Conservation (phyloP, 352 stramenopile species). For the Thraustochytrium sp. region DNA sequence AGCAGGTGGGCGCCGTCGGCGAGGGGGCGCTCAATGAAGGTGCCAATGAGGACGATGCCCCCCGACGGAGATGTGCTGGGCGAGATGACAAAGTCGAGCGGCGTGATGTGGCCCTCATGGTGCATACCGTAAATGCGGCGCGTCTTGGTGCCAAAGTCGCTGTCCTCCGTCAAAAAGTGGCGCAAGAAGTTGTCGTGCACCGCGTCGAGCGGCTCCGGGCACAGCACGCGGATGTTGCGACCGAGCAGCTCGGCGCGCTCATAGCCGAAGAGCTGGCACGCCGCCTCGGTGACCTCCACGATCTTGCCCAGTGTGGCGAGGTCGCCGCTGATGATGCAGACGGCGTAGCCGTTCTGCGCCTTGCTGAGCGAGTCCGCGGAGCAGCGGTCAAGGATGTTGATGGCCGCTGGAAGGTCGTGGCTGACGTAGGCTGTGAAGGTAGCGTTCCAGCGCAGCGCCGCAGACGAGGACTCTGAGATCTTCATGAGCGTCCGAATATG, state of each 20-base stretch:
- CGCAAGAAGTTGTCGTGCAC: slow-evolving; percentile 8
- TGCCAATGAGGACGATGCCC: slow-evolving; percentile 28
- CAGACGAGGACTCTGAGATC: not conserved
- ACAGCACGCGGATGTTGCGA: slow-evolving; percentile 21
- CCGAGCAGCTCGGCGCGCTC: not conserved
- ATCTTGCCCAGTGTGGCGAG: slow-evolving; percentile 17
- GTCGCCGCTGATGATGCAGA: slow-evolving; percentile 26
- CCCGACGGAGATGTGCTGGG: not conserved
- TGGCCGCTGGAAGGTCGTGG: slow-evolving; percentile 2
- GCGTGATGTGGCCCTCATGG: not conserved
- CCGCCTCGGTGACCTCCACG: slow-evolving; percentile 1
- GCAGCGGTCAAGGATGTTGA: not conserved
- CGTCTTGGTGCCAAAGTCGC: not conserved
- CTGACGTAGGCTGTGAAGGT: slow-evolving; percentile 2
- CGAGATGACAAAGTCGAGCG: slow-evolving; percentile 38
- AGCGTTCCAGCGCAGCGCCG: not conserved
- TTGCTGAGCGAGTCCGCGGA: not conserved
- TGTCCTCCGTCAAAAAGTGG: slow-evolving; percentile 10
- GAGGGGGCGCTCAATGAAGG: not conserved
- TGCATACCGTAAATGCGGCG: slow-evolving; percentile 28
- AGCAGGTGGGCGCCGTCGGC: not conserved
- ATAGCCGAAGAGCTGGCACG: slow-evolving; percentile 20
- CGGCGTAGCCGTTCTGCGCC: not conserved
- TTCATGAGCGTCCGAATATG: not conserved
- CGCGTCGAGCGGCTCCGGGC: not conserved